phyloP scores from a whole-genome alignment of 1,284 basidiomycete species.

The Lentinula novae-zelandiae region DNA sequence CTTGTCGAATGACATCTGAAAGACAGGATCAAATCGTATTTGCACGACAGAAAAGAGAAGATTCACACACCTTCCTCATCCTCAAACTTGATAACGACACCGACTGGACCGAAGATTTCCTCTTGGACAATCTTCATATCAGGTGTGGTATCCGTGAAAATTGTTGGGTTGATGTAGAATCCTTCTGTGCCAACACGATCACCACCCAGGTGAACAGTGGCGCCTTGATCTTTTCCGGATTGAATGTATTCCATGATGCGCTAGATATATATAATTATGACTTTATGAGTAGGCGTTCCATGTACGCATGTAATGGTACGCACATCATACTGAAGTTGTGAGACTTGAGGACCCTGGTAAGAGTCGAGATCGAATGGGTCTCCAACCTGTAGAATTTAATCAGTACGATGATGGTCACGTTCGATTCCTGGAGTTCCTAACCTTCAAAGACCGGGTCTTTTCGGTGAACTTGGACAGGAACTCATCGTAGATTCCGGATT shows the following conservation, averaged over 20 bases:
- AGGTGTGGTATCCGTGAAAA: conserved; percentile 75
- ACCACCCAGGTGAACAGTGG: conserved; percentile 77
- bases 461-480: conserved; percentile 46
- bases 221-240: conserved; percentile 80
- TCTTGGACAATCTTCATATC: conserved; percentile 87
- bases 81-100: conserved; percentile 71
- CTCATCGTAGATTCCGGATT: conserved; percentile 61
- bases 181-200: conserved; percentile 67
- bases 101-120: conserved; percentile 90
- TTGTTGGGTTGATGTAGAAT: conserved; percentile 75
- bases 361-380: conserved; percentile 62
- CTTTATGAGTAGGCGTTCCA: conserved; percentile 21
- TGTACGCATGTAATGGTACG: conserved; percentile 35
- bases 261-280: conserved; percentile 23
- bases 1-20: conserved; percentile 62
- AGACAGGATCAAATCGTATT: conserved; percentile 1
- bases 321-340: conserved; percentile 48
- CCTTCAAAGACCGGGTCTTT: conserved; percentile 44
- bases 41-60: neutral
- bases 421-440: conserved; percentile 20
- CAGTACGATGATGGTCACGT: no score
- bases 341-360: conserved; percentile 76
- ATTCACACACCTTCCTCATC: conserved; percentile 42
- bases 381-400: conserved; percentile 25
- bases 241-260: conserved; percentile 86